Percentiles rank a stretch among this genome's conserved stretches.
These are phyloP conservation scores for Drechslerella coelobrocha DNA, from an alignment of 2,329 filamentous ascomycete genomes.

Conservation along the genomic window DNA sequence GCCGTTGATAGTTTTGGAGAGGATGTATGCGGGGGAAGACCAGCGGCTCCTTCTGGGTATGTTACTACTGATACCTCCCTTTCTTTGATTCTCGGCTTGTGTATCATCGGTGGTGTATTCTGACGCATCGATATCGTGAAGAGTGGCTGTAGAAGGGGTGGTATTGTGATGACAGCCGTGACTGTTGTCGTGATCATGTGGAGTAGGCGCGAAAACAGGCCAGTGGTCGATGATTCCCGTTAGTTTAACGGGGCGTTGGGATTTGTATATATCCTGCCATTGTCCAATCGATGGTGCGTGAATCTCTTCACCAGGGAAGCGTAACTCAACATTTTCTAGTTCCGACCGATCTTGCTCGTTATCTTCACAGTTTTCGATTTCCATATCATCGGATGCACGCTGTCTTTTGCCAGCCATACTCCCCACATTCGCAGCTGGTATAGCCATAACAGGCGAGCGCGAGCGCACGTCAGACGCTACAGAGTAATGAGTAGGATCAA, in stretches of 20 bases:
- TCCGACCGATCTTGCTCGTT: too few species aligned
- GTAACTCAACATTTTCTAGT: neutral
- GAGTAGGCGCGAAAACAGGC: constrained; percentile 35
- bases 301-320: constrained; percentile 9
- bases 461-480: too few species aligned
- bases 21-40: constrained; percentile 75
- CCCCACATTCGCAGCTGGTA: too few species aligned
- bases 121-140: too few species aligned
- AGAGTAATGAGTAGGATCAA: constrained; percentile 21
- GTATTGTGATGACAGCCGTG: too few species aligned
- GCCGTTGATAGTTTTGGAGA: constrained; percentile 75
- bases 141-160: too few species aligned
- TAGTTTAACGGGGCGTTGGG: constrained; percentile 26
- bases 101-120: neutral
- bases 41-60: constrained; percentile 61
- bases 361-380: too few species aligned
- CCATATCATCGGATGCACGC: too few species aligned
- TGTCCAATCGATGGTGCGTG: constrained; percentile 1
- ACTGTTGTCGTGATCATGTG: too few species aligned
- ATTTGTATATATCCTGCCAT: constrained; percentile 29
- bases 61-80: neutral
- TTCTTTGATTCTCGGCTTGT: neutral
- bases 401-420: too few species aligned
- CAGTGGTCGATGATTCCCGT: constrained; percentile 23
- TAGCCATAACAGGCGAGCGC: too few species aligned